These are phyloP conservation scores for Annona cherimola DNA, from an alignment of 164 flowering plant species.

Conservation along the genomic window DNA sequence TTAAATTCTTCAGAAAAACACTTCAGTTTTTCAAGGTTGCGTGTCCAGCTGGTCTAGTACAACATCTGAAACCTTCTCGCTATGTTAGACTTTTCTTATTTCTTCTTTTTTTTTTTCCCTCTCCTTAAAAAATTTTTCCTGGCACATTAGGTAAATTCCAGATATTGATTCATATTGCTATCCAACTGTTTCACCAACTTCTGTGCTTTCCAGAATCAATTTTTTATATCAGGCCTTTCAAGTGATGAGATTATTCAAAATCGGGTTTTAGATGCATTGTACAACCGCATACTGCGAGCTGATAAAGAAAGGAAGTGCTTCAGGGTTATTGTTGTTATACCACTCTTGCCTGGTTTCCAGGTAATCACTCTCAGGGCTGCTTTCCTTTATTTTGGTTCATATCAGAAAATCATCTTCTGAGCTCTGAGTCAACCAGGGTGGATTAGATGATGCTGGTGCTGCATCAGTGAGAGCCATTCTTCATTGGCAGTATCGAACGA, in stretches of 20 bases:
- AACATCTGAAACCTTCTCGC: neutral
- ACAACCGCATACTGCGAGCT: constrained; percentile 79
- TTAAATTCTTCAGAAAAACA: too few relatives aligned
- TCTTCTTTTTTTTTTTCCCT: too few relatives aligned
- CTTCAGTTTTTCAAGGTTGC: neutral
- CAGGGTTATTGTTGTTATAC: constrained; percentile 87
- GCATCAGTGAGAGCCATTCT: constrained; percentile 98
- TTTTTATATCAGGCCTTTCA: constrained; percentile 96
- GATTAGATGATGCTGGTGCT: constrained; percentile 94
- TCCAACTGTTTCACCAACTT: constrained; percentile 15
- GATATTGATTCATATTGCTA: constrained; percentile 8
- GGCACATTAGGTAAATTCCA: neutral
- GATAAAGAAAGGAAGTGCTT: constrained; percentile 72
- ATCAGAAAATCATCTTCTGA: neutral
- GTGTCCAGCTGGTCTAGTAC: neutral
- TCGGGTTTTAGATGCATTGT: constrained; percentile 82
- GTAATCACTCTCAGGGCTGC: constrained; percentile 25
- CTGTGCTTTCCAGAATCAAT: constrained; percentile 77
- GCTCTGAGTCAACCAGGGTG: constrained; percentile 54
- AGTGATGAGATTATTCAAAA: constrained; percentile 80
- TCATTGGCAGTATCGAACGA: constrained; percentile 99
- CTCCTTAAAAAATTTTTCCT: neutral
- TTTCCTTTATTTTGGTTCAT: constrained; percentile 1
- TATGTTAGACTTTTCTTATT: neutral
- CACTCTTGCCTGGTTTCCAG: constrained; percentile 97